Percentiles rank a stretch among this genome's conserved stretches.
phyloP scores from a whole-genome alignment of 2,329 filamentous ascomycete species.

The Aspergillus alliaceus region DNA sequence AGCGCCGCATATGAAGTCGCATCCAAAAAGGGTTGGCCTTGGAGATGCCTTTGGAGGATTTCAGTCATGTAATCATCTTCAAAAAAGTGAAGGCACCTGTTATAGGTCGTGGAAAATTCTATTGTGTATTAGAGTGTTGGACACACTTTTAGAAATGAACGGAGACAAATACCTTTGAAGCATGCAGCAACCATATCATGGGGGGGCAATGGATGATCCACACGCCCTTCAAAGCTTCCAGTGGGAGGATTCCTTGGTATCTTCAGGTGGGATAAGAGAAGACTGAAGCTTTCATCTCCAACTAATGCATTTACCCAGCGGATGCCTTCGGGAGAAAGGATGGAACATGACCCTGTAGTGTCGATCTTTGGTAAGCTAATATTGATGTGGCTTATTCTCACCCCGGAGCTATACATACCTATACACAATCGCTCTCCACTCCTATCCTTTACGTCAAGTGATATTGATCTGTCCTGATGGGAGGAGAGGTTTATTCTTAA shows the following conservation, averaged over 20 bases:
- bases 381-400: background rate
- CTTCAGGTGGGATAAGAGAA: background rate
- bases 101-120: background rate
- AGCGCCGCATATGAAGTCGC: background rate
- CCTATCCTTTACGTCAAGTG: background rate
- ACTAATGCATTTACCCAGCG: background rate
- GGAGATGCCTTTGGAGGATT: background rate
- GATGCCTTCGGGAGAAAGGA: background rate
- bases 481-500: background rate
- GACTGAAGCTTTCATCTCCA: background rate
- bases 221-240: background rate
- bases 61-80: background rate
- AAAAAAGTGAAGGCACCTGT: background rate
- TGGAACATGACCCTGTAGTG: background rate
- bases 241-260: background rate
- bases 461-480: background rate
- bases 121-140: background rate
- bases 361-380: background rate
- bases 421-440: background rate
- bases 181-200: background rate
- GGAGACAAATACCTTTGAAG: background rate
- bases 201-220: background rate
- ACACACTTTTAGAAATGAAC: background rate
- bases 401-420: background rate
- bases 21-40: background rate